phyloP scores from a whole-genome alignment of 202 grass and related monocot species.

The Alloteropsis angusta region DNA sequence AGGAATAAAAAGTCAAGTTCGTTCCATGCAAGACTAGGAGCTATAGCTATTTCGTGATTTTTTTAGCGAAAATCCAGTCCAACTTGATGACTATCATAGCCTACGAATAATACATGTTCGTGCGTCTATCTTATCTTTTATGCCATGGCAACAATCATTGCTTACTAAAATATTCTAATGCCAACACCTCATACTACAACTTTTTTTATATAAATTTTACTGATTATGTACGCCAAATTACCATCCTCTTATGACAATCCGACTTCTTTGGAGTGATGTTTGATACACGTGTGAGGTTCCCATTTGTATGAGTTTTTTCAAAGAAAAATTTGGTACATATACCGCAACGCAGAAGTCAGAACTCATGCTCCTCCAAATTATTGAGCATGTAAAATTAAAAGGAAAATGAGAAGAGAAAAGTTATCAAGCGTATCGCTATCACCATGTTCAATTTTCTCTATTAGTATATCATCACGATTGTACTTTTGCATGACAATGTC shows the following conservation, averaged over 20 bases:
- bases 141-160: background rate
- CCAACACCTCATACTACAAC: background rate
- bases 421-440: background rate
- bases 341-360: too few relatives aligned
- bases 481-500: background rate
- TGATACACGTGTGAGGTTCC: background rate
- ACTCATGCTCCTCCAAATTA: too few relatives aligned
- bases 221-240: background rate
- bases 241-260: background rate
- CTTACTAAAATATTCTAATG: background rate
- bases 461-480: too few relatives aligned
- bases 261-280: background rate
- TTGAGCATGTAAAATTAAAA: background rate
- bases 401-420: background rate
- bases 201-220: background rate
- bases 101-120: background rate
- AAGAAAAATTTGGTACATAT: background rate
- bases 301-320: background rate
- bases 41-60: background rate
- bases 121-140: background rate
- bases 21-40: background rate
- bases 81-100: background rate
- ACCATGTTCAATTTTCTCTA: background rate
- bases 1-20: background rate
- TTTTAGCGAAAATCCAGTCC: background rate